These are phyloP conservation scores for Orychophragmus violaceus DNA, from an alignment of 345 rosid species.

Conservation along the genomic window DNA sequence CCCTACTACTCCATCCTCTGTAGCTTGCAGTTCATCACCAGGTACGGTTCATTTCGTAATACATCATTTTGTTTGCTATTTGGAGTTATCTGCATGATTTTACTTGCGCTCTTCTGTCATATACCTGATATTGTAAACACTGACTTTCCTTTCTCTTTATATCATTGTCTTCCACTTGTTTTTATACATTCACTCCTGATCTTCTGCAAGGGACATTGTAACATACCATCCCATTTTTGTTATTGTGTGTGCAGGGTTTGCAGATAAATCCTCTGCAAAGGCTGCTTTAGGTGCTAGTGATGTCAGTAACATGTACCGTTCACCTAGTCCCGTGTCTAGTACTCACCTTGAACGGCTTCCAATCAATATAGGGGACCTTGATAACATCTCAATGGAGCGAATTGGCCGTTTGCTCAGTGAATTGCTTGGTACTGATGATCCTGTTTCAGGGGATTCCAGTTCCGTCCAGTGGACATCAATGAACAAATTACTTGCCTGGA, in stretches of 20 bases:
- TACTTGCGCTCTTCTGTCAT: slow-evolving; percentile 7
- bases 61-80: slow-evolving; percentile 1
- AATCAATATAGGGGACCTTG: slow-evolving; percentile 68
- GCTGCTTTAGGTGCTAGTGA: slow-evolving; percentile 41
- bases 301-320: slow-evolving; percentile 49
- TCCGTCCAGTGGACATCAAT: slow-evolving; percentile 47
- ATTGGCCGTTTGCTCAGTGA: slow-evolving; percentile 56
- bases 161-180: slow-evolving; percentile 2
- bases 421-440: slow-evolving; percentile 62
- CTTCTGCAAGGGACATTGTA: not conserved
- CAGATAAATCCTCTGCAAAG: slow-evolving; percentile 59
- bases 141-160: not conserved
- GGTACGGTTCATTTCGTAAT: slow-evolving; percentile 37
- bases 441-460: slow-evolving; percentile 48
- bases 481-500: slow-evolving; percentile 60
- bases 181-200: not conserved
- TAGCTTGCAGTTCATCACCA: slow-evolving; percentile 84
- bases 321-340: slow-evolving; percentile 58
- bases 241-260: slow-evolving; percentile 47
- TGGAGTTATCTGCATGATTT: slow-evolving; percentile 4
- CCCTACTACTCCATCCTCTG: slow-evolving; percentile 91
- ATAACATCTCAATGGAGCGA: slow-evolving; percentile 42
- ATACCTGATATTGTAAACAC: slow-evolving; percentile 2
- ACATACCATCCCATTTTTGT: not conserved
- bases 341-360: slow-evolving; percentile 43